Conservation (phyloP, 345 rosid species). For the Boechera divaricarpa region DNA sequence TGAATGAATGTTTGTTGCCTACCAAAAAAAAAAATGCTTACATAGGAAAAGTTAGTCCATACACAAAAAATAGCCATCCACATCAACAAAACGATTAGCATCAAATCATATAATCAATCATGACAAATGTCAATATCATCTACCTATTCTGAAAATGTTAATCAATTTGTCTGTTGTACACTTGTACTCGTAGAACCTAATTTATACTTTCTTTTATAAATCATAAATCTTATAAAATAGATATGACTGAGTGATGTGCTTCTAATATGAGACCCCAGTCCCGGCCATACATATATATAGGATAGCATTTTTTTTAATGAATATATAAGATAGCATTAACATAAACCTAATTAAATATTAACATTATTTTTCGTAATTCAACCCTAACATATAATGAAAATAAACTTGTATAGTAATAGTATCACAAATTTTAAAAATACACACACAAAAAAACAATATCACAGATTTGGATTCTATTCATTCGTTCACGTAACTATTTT, state of each 20-base stretch:
- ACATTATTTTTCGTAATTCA: not conserved
- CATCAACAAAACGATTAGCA: not conserved
- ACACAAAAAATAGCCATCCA: not conserved
- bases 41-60: not conserved
- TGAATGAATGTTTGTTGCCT: too few species aligned
- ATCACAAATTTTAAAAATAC: too few species aligned
- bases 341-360: too few species aligned
- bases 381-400: too few species aligned
- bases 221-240: not conserved
- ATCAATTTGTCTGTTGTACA: conserved; percentile 1
- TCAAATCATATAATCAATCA: not conserved
- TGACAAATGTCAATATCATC: not conserved
- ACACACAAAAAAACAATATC: too few species aligned
- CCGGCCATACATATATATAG: not conserved
- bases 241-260: not conserved
- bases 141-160: not conserved
- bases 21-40: not conserved
- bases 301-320: too few species aligned
- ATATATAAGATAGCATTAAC: not conserved
- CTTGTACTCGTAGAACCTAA: not conserved
- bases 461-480: too few species aligned
- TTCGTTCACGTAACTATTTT: too few species aligned
- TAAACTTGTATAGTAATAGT: too few species aligned
- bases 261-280: not conserved
- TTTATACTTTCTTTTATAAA: not conserved